phyloP scores from a whole-genome alignment of 345 rosid genomes.

The Eucalyptus cloeziana region DNA sequence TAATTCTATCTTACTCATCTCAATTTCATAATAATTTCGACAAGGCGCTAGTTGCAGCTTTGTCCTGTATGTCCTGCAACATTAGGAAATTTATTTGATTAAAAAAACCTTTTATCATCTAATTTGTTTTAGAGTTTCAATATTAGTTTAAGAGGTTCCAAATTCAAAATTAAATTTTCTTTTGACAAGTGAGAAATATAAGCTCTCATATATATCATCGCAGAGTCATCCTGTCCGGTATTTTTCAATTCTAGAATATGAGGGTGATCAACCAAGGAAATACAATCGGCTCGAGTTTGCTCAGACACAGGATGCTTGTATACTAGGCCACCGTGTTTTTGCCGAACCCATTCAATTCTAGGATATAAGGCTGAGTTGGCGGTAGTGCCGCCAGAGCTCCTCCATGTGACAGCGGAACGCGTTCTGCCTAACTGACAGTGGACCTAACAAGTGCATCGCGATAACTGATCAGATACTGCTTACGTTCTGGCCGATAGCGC shows the following conservation, averaged over 20 bases:
- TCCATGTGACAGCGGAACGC: conserved; percentile 6
- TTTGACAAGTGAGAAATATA: background rate
- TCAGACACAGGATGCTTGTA: background rate
- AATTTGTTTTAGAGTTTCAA: background rate
- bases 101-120: no score
- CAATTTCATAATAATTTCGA: background rate
- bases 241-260: background rate
- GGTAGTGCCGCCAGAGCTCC: background rate
- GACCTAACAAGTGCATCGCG: conserved; percentile 9
- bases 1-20: background rate
- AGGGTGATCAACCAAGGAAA: background rate
- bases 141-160: accelerated
- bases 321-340: background rate
- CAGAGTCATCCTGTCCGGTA: background rate
- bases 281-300: background rate
- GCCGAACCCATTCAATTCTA: background rate
- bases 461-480: conserved; percentile 41
- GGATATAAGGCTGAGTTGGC: background rate
- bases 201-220: background rate
- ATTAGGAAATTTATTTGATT: background rate
- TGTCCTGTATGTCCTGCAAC: background rate
- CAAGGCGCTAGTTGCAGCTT: background rate
- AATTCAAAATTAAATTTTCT: no score
- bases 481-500: conserved; percentile 76
- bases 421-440: background rate